Percentiles rank a stretch among this genome's conserved stretches.
phyloP scores from a whole-genome alignment of 1,284 basidiomycete species.

The Mixia osmundae region DNA sequence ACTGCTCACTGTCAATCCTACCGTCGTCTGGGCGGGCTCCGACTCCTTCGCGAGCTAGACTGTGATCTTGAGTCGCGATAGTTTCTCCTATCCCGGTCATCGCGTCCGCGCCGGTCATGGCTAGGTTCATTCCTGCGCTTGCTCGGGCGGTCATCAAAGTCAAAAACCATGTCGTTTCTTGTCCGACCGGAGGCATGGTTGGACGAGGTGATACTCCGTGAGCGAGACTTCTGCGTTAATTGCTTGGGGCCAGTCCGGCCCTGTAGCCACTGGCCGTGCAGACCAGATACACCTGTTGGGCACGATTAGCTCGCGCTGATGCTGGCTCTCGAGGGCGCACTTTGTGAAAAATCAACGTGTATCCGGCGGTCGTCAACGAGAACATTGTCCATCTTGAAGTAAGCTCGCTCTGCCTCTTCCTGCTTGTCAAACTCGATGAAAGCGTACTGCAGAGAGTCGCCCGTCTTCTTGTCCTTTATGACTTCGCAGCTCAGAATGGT shows the following conservation, averaged over 20 bases:
- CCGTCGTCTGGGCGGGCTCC: too few relatives aligned
- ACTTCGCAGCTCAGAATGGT: conserved; percentile 92
- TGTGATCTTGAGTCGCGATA: too few relatives aligned
- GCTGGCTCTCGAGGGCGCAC: conserved; percentile 25
- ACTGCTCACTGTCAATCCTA: too few relatives aligned
- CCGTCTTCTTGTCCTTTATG: conserved; percentile 81
- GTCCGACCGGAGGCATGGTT: too few relatives aligned
- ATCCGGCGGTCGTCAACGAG: conserved; percentile 95
- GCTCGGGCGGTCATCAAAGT: too few relatives aligned
- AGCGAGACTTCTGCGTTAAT: too few relatives aligned
- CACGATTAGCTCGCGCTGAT: neutral
- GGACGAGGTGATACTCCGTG: too few relatives aligned
- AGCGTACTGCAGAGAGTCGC: conserved; percentile 89
- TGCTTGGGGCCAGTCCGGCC: conserved; percentile 15
- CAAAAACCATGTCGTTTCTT: too few relatives aligned
- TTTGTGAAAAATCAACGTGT: conserved; percentile 69
- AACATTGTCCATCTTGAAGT: conserved; percentile 99
- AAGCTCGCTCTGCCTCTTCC: conserved; percentile 85
- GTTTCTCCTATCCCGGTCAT: too few relatives aligned
- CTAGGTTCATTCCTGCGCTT: too few relatives aligned
- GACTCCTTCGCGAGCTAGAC: too few relatives aligned
- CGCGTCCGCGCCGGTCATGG: too few relatives aligned
- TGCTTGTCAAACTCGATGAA: conserved; percentile 94
- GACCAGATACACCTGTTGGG: conserved; percentile 53
- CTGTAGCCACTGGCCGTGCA: conserved; percentile 27